Conservation (phyloP, 2,329 filamentous ascomycete genomes). For the Biscogniauxia mediterranea region DNA sequence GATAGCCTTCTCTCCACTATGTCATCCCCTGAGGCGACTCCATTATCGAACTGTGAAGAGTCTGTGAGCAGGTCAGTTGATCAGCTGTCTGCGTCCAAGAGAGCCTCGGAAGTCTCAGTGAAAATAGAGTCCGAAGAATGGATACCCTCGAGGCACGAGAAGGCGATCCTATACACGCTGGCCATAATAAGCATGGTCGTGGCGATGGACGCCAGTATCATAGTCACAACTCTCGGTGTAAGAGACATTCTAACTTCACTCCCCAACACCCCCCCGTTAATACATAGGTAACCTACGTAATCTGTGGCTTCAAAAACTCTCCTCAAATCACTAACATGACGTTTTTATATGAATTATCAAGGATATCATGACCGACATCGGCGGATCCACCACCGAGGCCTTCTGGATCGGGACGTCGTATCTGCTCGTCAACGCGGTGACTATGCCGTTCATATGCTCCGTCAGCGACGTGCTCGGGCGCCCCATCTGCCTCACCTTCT, state of each 20-base stretch:
- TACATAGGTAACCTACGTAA: no score
- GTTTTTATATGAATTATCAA: no score
- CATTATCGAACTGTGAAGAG: no score
- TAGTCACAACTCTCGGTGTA: conserved; percentile 23
- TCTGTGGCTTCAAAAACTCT: no score
- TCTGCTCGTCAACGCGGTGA: conserved; percentile 30
- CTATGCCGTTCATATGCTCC: conserved; percentile 30
- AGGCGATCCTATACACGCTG: conserved; percentile 27
- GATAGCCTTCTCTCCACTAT: no score
- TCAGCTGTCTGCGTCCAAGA: no score
- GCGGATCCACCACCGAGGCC: conserved; percentile 23
- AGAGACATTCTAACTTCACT: no score
- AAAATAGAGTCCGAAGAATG: conserved; percentile 14
- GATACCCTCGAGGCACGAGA: conserved; percentile 24
- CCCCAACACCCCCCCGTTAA: no score
- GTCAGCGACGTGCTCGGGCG: conserved; percentile 37
- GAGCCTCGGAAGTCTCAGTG: no score
- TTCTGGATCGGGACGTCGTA: conserved; percentile 33
- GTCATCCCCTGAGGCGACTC: no score
- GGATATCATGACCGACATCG: conserved; percentile 22
- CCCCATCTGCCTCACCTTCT: conserved; percentile 33
- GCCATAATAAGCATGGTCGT: conserved; percentile 23
- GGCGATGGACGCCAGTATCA: conserved; percentile 25
- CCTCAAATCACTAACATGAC: conserved; percentile 16
- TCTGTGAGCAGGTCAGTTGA: background rate